Evolutionary conservation across 306 rosid species (phyloP).

Genomic region (Malus orientalis): DNA sequence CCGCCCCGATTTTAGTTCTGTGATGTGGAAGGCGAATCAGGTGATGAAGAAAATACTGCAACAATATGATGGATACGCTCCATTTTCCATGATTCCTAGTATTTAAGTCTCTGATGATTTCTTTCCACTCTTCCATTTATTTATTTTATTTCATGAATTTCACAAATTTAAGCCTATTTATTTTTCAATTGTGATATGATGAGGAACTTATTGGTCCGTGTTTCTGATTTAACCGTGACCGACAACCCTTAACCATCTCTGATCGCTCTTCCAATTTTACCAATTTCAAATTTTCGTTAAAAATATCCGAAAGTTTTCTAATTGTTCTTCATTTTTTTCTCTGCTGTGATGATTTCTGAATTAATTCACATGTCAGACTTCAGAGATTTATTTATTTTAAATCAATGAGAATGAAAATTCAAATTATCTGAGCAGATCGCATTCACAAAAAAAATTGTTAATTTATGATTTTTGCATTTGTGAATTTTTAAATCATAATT

Average conservation of each 20-base stretch:
- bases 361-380: conserved; percentile 88
- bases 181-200: conserved; percentile 34
- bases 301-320: not conserved
- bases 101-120: conserved; percentile 90
- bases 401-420: conserved; percentile 66
- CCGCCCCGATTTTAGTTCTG: too few species aligned
- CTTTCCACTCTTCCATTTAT: too few species aligned
- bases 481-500: too few species aligned
- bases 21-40: conserved; percentile 15
- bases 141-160: not conserved
- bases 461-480: too few species aligned
- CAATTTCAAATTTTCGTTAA: not conserved
- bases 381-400: conserved; percentile 33
- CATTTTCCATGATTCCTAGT: conserved; percentile 49
- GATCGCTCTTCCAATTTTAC: conserved; percentile 30
- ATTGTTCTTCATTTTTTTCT: not conserved
- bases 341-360: conserved; percentile 53
- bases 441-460: too few species aligned
- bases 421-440: conserved; percentile 35
- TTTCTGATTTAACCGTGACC: conserved; percentile 64
- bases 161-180: not conserved
- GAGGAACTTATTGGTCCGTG: conserved; percentile 64
- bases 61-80: conserved; percentile 69
- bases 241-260: conserved; percentile 44
- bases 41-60: conserved; percentile 75